Evolutionary conservation across 1,284 basidiomycete genomes (phyloP), one percentile per base, ranked within the genome.

Genomic region (Farysia itapuensis): DNA sequence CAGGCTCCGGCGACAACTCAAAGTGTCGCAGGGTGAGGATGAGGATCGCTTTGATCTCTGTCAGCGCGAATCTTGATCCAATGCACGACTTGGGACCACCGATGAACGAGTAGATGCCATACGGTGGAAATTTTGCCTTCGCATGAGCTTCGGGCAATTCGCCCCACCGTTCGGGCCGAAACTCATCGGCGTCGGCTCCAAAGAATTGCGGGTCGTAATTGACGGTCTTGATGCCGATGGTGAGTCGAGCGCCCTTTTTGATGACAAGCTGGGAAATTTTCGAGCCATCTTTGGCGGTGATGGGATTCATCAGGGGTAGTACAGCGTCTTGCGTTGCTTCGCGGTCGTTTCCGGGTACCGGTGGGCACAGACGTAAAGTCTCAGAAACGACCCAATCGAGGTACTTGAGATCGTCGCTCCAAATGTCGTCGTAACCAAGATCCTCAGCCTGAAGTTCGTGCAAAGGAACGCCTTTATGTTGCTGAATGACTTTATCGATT

Each of bases 251-350:
- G 18, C 64, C 68, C 39, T 66, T 67, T 20, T 42, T 46, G 29
- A 72, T 39, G 14, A 45, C 18, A n/a, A 68, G 41, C 30, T 49
- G 47, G 44, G 57, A 50, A 40, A 35, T 39, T n/a, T 39, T 53
- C n/a, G 39, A 41, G 7, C 65, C 68, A 24, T 63, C 81, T 13
- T 79, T 76, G 56, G 80, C 79, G 45, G 79, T 46, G 59, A 69
- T 29, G 4, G 65, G 56, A 4, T 40, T 45, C 44, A 67, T 61
- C 13, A 73, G 59, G 1, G 70, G 70, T 0, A 73, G 45, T 2
- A 67, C 46, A 9, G 52, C 39, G 18, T 70, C 58, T 14, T 43
- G 19, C 15, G 42, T 45, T 2, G 66, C 61, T 31, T 64, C 48
- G 18, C 72, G 56, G 4, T 70, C 59, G 33, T 70, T 69, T 12